Base-by-base conservation (phyloP, 2,329 filamentous ascomycete genomes). In the Celoporthe dispersa region DNA sequence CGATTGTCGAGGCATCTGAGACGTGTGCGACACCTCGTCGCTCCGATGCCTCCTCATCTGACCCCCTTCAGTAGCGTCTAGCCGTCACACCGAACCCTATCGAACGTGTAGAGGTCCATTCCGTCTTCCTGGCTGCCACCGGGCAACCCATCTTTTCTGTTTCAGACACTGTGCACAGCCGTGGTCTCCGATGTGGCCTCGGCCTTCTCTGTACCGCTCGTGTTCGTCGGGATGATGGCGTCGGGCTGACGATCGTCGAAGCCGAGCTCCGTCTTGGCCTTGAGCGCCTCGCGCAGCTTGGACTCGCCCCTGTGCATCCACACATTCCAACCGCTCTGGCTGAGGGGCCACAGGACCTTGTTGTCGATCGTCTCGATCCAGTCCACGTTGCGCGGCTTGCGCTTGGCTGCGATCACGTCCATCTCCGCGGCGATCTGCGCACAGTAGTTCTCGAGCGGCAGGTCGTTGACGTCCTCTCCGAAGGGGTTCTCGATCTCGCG, bases 401-500 rank as follows among this genome's bases (percentile, higher is more conserved):
- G 85, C 14, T 81, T 83, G 68, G 85, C 84, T 12, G 88, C 87
- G 73, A 92, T 85, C 59, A 89, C 84, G 73, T 92, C 89, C 66
- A 92, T 84, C 74, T 92, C 90, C 60, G 84, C 79, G 31, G 88
- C 87, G 28, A 92, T 81, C 75, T 91, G 88, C 41, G 87, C 84
- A 78, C 90, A 92, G 82, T 88, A 92, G 3, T 82, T 81, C 76
- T 92, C 90, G 9, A 91, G 83, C 6, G 88, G 87, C 31, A 91
- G 81, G 77, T 92, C 90, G 75, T 92, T 92, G 72, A 91, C 89
- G 73, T 92, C 90, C 69, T 86, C 82, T 57, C 90, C 90, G 76
- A 92, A 92, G 2, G 90, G 90, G 74, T 92, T 90, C 76, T 92
- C 90, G 72, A 92, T 90, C 78, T 92, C 90, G 67, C 85, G 84